Percentiles rank a stretch among this genome's conserved stretches.
These are phyloP conservation scores for Podaxis sp. DNA, from an alignment of 768 basidiomycete genomes.

Conservation along the genomic window DNA sequence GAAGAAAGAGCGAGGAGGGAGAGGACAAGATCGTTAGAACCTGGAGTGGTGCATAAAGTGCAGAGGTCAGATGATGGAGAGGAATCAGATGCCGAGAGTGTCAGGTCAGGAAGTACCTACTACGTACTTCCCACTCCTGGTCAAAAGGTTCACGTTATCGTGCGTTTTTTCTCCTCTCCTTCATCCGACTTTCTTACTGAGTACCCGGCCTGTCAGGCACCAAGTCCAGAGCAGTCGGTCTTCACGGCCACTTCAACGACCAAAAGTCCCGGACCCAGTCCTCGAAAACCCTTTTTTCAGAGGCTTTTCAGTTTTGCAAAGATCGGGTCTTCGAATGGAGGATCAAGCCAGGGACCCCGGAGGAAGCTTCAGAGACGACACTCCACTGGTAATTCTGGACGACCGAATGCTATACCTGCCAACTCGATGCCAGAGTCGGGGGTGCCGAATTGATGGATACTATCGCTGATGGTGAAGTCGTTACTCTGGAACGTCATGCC, in stretches of 20 bases:
- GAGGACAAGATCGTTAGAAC: slow-evolving; percentile 20
- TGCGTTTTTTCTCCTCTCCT: slow-evolving; percentile 39
- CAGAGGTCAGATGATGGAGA: slow-evolving; percentile 17
- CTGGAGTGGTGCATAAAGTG: slow-evolving; percentile 16
- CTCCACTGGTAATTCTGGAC: slow-evolving; percentile 39
- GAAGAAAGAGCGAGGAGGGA: slow-evolving; percentile 27
- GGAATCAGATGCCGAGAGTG: slow-evolving; percentile 33
- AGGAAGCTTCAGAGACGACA: slow-evolving; percentile 49
- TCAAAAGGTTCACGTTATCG: slow-evolving; percentile 76
- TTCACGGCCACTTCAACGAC: slow-evolving; percentile 59
- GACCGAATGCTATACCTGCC: slow-evolving; percentile 10
- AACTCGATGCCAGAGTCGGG: background rate
- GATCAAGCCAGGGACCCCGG: slow-evolving; percentile 26
- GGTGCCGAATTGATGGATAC: background rate
- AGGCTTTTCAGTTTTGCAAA: slow-evolving; percentile 52
- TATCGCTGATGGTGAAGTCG: background rate
- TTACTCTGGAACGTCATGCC: background rate
- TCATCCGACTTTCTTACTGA: slow-evolving; percentile 18
- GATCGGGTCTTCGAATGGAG: slow-evolving; percentile 34
- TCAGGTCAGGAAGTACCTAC: slow-evolving; percentile 69
- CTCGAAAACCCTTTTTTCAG: slow-evolving; percentile 61
- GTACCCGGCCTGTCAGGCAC: slow-evolving; percentile 28
- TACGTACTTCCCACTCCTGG: slow-evolving; percentile 69
- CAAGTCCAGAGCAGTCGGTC: slow-evolving; percentile 50
- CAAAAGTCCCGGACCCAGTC: slow-evolving; percentile 49